Evolutionary conservation across 768 basidiomycete species (phyloP), one percentile per base, ranked within the genome.

Genomic region (Imleria badia): DNA sequence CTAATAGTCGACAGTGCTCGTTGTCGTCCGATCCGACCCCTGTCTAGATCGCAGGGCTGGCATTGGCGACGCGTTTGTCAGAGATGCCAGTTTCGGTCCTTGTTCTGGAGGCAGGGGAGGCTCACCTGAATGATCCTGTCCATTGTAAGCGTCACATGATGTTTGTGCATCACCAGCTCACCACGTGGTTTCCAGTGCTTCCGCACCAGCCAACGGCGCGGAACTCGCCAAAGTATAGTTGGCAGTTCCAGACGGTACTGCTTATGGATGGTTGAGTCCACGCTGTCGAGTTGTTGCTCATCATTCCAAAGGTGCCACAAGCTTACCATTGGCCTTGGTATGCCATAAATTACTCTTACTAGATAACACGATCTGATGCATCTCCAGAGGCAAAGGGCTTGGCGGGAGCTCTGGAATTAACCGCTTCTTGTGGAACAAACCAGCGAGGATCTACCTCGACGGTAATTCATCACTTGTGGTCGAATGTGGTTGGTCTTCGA

Each of bases 321-420:
- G n/a, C 50, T 14, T 14, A n/a, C 13, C 12, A 33, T 6, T 51
- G 41, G 50, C n/a, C 41, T 19, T 33, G 50, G 50, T 51, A 35
- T n/a, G 17, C 26, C n/a, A n/a, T n/a, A 1, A 19, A 26, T 8
- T 26, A 14, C 17, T 36, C 12, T 35, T 20, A 1, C 19, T 31
- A 2, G 40, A 13, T 33, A 22, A 30, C 35, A 5, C n/a, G 33
- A 31, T 15, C 33, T 35, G 23, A 35, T 17, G 17, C 5, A 13
- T 14, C 12, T 22, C 13, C 23, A 51, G 50, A 8, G 50, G 41
- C 3, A 43, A 51, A 26, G 50, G 41, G 13, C 50, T 51, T 22
- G 40, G 50, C 5, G 50, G 50, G 31, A 51, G 50, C 41, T 51
- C 40, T 36, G 50, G 4, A 15, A 43, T 35, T n/a, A 51, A 51